Percentiles rank a stretch among this genome's conserved stretches.
Conservation (phyloP, 495 filamentous ascomycete species). For the Penicillium desertorum region DNA sequence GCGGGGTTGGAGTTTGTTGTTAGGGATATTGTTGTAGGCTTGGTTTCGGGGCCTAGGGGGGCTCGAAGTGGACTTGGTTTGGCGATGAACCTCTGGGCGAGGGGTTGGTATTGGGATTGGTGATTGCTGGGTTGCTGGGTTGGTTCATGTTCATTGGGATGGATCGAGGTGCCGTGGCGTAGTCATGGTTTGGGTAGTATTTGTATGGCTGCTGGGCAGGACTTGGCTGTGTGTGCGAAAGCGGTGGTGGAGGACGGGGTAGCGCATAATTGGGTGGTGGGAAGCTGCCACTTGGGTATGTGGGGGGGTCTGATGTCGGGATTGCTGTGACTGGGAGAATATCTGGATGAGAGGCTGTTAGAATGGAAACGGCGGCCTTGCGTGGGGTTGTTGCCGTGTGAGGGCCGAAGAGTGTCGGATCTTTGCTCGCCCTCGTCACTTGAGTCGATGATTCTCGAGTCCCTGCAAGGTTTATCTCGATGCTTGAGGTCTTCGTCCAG, state of each 20-base stretch:
- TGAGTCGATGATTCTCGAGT: constrained; percentile 13
- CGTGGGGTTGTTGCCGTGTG: constrained; percentile 16
- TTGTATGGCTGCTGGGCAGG: constrained; percentile 13
- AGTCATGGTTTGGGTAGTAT: constrained; percentile 12
- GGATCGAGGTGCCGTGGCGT: constrained; percentile 16
- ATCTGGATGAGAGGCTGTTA: constrained; percentile 21
- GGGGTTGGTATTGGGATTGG: constrained; percentile 13
- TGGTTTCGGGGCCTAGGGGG: constrained; percentile 12
- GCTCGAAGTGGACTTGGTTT: constrained; percentile 18
- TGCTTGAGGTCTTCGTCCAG: constrained; percentile 17
- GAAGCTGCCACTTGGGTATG: constrained; percentile 20
- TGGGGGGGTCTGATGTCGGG: constrained; percentile 6
- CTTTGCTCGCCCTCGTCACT: constrained; percentile 29
- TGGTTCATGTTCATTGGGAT: constrained; percentile 17
- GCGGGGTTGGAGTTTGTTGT: constrained; percentile 17
- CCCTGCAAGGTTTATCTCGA: constrained; percentile 3
- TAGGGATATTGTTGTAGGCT: constrained; percentile 14
- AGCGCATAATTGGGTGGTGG: constrained; percentile 18
- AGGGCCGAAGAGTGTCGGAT: constrained; percentile 16
- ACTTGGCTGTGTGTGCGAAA: not conserved
- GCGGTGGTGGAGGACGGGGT: constrained; percentile 11
- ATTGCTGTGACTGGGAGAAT: constrained; percentile 6
- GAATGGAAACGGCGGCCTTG: constrained; percentile 18
- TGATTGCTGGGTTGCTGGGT: constrained; percentile 1
- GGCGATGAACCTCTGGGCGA: constrained; percentile 22